phyloP scores from a whole-genome alignment of 2,329 filamentous ascomycete genomes.

The Didymella arachidicola region DNA sequence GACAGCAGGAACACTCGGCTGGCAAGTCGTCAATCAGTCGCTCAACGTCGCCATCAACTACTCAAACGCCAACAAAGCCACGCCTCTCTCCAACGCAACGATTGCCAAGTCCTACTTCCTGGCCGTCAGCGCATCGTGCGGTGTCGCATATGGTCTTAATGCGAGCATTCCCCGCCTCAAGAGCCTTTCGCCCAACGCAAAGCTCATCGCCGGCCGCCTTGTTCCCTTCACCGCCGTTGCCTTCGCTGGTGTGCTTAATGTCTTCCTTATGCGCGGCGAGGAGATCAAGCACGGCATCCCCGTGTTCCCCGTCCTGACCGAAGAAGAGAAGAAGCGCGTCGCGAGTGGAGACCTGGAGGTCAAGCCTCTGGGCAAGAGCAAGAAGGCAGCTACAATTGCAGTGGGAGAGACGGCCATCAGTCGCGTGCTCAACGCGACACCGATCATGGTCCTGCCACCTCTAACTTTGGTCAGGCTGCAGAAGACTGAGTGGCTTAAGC shows the following conservation, averaged over 20 bases:
- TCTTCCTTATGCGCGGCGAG: conserved; percentile 96
- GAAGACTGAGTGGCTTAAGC: conserved; percentile 80
- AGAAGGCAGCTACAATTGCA: conserved; percentile 84
- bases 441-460: conserved; percentile 96
- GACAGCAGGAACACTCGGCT: conserved; percentile 85
- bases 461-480: conserved; percentile 85
- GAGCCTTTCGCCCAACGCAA: conserved; percentile 75
- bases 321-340: conserved; percentile 70
- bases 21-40: conserved; percentile 97
- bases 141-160: conserved; percentile 91
- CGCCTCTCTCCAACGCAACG: conserved; percentile 79
- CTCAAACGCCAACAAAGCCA: conserved; percentile 97
- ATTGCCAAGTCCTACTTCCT: conserved; percentile 90
- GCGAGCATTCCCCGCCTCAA: conserved; percentile 85
- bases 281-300: conserved; percentile 95
- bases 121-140: conserved; percentile 91
- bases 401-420: conserved; percentile 93
- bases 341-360: conserved; percentile 68
- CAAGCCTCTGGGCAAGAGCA: conserved; percentile 81
- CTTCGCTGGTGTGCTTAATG: conserved; percentile 88
- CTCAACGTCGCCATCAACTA: conserved; percentile 98
- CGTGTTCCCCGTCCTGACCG: conserved; percentile 81
- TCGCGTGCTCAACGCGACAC: conserved; percentile 90
- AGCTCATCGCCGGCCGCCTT: conserved; percentile 79
- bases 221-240: conserved; percentile 97